Conservation (phyloP, 768 basidiomycete genomes). For the Calocybe gangraenosa region DNA sequence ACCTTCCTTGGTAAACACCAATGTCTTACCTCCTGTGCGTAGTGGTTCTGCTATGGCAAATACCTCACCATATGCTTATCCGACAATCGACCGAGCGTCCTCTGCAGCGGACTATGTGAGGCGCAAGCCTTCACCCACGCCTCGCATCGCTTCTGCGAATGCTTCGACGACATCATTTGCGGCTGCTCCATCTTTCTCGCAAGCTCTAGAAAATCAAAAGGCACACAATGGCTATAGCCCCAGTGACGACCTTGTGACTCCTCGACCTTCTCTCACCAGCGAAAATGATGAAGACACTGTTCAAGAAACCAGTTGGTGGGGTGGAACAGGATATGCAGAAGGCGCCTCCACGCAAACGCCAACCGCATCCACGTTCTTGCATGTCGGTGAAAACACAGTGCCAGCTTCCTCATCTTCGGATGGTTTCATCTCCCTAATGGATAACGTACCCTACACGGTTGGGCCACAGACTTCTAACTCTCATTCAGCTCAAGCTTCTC, state of each 20-base stretch:
- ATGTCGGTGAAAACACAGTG: conserved; percentile 39
- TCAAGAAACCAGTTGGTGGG: conserved; percentile 64
- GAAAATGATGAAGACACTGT: conserved; percentile 30
- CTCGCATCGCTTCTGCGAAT: conserved; percentile 50
- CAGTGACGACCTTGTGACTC: conserved; percentile 26
- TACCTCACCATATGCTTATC: conserved; percentile 38
- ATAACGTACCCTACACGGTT: conserved; percentile 44
- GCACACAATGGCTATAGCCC: conserved; percentile 27
- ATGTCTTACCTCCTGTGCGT: conserved; percentile 45
- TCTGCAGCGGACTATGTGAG: conserved; percentile 76
- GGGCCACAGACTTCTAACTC: conserved; percentile 20
- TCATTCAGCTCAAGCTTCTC: conserved; percentile 7
- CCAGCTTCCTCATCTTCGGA: conserved; percentile 39
- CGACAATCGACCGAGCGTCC: conserved; percentile 64
- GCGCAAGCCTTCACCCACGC: conserved; percentile 49
- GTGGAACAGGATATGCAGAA: conserved; percentile 34
- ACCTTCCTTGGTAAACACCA: conserved; percentile 42
- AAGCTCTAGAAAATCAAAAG: conserved; percentile 34
- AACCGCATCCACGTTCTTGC: conserved; percentile 63
- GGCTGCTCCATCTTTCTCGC: conserved; percentile 31
- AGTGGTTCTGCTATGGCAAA: conserved; percentile 72
- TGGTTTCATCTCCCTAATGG: conserved; percentile 85
- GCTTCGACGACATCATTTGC: conserved; percentile 50
- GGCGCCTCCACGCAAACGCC: conserved; percentile 49
- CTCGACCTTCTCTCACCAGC: conserved; percentile 22